Evolutionary conservation across 139 green algal genomes (phyloP), one percentile per base, ranked within the genome.

Genomic region (Astrephomene gubernaculifera): DNA sequence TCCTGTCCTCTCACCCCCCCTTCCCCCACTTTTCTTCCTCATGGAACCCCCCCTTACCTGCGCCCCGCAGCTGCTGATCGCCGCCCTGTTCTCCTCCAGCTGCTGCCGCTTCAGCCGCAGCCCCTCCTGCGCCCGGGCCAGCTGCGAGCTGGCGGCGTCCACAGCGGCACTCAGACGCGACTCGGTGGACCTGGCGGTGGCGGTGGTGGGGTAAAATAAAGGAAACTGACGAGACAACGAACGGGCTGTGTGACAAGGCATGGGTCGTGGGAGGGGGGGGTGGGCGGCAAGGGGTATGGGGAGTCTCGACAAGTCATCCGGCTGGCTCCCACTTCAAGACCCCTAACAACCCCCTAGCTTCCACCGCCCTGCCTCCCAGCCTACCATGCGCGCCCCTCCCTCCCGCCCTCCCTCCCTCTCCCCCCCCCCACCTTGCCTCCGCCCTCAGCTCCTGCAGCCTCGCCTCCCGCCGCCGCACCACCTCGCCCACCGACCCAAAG

Each of bases 91-190:
- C 8, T 53, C 33, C 45, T 65, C 54, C 24, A 90, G 24, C 53
- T 90, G 73, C 67, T 89, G 79, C 33, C 75, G 60, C 80, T 91
- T 92, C 79, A 94, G 36, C 57, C 89, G 87, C 75, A 86, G 67
- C 33, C 45, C 72, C 82, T 92, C 89, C 35, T 70, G 31, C 2
- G 72, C 70, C 38, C 75, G 81, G 10, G 78, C 90, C 31, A 94
- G 78, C 31, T 86, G 49, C 1, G 87, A 74, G 27, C 36, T 91
- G 25, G 86, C 73, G 8, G 29, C 21, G 57, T 90, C 84, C 73
- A 92, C 67, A 12, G 35, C 65, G 31, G 31, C 17, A 2, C 52
- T 86, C 43, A 88, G 0, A 24, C 83, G 85, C 25, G 89, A 86
- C 41, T 96, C 93, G 38, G 84, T 60, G 35, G 36, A 41, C 80